phyloP scores from a whole-genome alignment of 441 rosid genomes.

The Gossypium laxum region DNA sequence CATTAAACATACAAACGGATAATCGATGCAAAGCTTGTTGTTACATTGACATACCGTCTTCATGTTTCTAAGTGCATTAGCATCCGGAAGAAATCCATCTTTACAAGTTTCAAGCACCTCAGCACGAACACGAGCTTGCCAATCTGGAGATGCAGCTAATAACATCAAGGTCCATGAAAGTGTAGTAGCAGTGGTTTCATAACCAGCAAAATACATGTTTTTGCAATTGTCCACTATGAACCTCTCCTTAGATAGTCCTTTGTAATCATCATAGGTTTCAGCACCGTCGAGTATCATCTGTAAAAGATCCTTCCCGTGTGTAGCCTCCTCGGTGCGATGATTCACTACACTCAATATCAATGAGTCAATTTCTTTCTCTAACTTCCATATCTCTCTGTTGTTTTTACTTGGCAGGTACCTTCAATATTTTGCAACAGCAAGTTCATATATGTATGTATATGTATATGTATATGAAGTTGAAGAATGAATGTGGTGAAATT shows the following conservation, averaged over 20 bases:
- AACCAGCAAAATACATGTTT: constrained; percentile 41
- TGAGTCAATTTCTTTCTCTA: constrained; percentile 28
- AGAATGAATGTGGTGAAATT: not conserved
- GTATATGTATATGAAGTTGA: not conserved
- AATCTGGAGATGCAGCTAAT: constrained; percentile 35
- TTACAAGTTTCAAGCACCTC: constrained; percentile 16
- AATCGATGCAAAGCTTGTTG: not conserved
- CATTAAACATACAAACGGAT: not conserved
- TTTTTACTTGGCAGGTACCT: constrained; percentile 19
- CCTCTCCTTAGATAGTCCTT: constrained; percentile 20
- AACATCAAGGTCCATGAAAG: constrained; percentile 37
- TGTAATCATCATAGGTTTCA: not conserved
- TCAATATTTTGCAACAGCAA: not conserved
- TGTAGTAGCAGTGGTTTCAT: constrained; percentile 37
- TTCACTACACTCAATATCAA: constrained; percentile 28
- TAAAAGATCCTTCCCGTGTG: constrained; percentile 27
- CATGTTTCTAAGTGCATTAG: constrained; percentile 27
- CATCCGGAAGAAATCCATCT: constrained; percentile 19
- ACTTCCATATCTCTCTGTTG: constrained; percentile 25
- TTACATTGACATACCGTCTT: constrained; percentile 23
- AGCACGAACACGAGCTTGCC: constrained; percentile 35
- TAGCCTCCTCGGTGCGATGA: constrained; percentile 14
- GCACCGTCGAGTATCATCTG: constrained; percentile 36
- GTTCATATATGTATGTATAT: not conserved
- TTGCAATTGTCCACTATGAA: constrained; percentile 46